phyloP scores from a whole-genome alignment of 2,329 filamentous ascomycete genomes.

The Hymenoscyphus repandus region DNA sequence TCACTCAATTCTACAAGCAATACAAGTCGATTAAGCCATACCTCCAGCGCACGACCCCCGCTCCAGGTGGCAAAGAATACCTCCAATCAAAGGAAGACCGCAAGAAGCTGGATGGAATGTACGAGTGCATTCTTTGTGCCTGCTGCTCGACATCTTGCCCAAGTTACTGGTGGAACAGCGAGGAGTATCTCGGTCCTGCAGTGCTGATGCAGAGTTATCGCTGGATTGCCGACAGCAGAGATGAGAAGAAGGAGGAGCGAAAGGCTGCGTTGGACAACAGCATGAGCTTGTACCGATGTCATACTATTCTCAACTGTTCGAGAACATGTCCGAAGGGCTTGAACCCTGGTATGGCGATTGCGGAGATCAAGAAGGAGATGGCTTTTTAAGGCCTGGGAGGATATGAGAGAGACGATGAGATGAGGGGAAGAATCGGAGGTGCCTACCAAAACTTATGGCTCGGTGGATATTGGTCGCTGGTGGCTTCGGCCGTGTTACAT shows the following conservation, averaged over 20 bases:
- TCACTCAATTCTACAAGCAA: slow-evolving; percentile 99
- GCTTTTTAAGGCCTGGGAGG: slow-evolving; percentile 37
- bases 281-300: slow-evolving; percentile 98
- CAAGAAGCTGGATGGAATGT: slow-evolving; percentile 89
- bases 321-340: slow-evolving; percentile 96
- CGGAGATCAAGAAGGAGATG: slow-evolving; percentile 98
- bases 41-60: slow-evolving; percentile 81
- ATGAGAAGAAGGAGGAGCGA: slow-evolving; percentile 82
- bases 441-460: background rate
- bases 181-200: slow-evolving; percentile 96
- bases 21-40: slow-evolving; percentile 99
- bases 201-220: slow-evolving; percentile 97
- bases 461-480: no score
- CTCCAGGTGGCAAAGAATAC: slow-evolving; percentile 84
- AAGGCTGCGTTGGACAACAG: slow-evolving; percentile 93
- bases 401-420: background rate
- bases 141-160: slow-evolving; percentile 99
- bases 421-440: background rate
- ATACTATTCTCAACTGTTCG: slow-evolving; percentile 99
- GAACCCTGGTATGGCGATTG: slow-evolving; percentile 92
- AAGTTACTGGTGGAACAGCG: slow-evolving; percentile 99
- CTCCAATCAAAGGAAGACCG: slow-evolving; percentile 88
- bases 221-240: slow-evolving; percentile 92
- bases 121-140: slow-evolving; percentile 98
- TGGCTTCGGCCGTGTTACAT: no score